Evolutionary conservation across 352 stramenopile species (phyloP).

Genomic region (Pythium oligandrum): DNA sequence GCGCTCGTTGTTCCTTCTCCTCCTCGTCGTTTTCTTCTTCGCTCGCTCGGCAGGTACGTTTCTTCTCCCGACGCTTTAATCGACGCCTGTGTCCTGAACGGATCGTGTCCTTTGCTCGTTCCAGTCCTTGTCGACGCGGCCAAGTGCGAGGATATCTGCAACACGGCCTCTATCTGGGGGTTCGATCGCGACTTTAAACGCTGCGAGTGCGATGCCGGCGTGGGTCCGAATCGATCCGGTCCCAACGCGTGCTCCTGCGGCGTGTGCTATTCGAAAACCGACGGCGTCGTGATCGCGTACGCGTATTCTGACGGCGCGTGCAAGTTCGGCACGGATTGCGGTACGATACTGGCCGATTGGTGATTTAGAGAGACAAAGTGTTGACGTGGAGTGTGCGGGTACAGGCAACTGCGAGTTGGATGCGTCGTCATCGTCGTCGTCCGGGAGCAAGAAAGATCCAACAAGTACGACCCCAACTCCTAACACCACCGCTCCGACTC

Average conservation of each 20-base stretch:
- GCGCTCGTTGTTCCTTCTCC: too few relatives aligned
- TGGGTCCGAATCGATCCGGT: conserved; percentile 4
- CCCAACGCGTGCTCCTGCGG: conserved; percentile 8
- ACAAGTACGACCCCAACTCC: conserved; percentile 11
- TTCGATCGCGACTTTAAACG: conserved; percentile 1
- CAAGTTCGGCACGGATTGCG: conserved; percentile 9
- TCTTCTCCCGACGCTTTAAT: too few relatives aligned
- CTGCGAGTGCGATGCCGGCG: conserved; percentile 1
- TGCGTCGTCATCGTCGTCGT: neutral
- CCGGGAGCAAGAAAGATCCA: neutral
- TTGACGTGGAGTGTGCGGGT: conserved; percentile 2
- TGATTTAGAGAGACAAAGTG: neutral
- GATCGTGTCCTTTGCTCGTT: too few relatives aligned
- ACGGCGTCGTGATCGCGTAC: conserved; percentile 5
- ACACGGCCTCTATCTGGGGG: neutral
- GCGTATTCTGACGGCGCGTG: conserved; percentile 3
- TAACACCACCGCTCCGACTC: conserved; percentile 3
- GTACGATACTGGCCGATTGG: conserved; percentile 4
- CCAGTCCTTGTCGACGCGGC: too few relatives aligned
- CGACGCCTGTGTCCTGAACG: too few relatives aligned
- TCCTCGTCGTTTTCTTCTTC: too few relatives aligned
- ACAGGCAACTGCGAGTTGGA: neutral
- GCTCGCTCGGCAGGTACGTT: too few relatives aligned
- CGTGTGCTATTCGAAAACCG: conserved; percentile 9
- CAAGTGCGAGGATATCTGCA: too few relatives aligned